Evolutionary conservation across 495 filamentous ascomycete genomes (phyloP).

Genomic region (Pseudotulostoma volvatum): DNA sequence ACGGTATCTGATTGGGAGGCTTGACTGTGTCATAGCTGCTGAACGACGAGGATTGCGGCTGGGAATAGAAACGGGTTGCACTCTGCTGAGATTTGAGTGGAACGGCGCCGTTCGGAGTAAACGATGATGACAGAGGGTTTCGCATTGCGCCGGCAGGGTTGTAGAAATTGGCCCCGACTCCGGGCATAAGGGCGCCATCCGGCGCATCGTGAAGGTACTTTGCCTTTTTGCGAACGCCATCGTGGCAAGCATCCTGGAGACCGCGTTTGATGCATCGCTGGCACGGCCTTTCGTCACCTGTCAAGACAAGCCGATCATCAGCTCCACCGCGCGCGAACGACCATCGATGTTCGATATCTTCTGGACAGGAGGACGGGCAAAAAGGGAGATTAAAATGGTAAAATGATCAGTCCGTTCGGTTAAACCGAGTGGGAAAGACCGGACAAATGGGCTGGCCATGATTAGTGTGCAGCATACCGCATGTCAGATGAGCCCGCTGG

Average conservation of each 20-base stretch:
- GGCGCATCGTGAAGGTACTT: slow-evolving; percentile 97
- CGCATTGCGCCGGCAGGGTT: slow-evolving; percentile 13
- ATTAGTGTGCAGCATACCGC: slow-evolving; percentile 66
- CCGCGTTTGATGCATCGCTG: slow-evolving; percentile 86
- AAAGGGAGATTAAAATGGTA: slow-evolving; percentile 7
- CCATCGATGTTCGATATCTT: background rate
- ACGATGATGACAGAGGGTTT: slow-evolving; percentile 13
- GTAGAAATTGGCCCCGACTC: slow-evolving; percentile 32
- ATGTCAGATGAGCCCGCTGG: slow-evolving; percentile 93
- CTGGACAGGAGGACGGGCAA: slow-evolving; percentile 1
- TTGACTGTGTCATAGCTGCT: slow-evolving; percentile 24
- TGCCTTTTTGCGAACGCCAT: slow-evolving; percentile 94
- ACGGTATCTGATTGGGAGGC: slow-evolving; percentile 27
- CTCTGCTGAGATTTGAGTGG: slow-evolving; percentile 14
- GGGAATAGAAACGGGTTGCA: slow-evolving; percentile 18
- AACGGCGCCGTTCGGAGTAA: slow-evolving; percentile 20
- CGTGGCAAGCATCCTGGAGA: slow-evolving; percentile 76
- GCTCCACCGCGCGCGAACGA: background rate
- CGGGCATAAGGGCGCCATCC: slow-evolving; percentile 53
- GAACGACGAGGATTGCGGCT: slow-evolving; percentile 23
- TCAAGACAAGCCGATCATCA: slow-evolving; percentile 8
- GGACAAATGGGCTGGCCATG: no score
- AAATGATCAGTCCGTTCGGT: background rate
- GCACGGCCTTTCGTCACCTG: slow-evolving; percentile 80
- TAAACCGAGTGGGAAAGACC: no score